Base-by-base conservation (phyloP, 2,329 filamentous ascomycete genomes). In the Aspergillus tamarii region DNA sequence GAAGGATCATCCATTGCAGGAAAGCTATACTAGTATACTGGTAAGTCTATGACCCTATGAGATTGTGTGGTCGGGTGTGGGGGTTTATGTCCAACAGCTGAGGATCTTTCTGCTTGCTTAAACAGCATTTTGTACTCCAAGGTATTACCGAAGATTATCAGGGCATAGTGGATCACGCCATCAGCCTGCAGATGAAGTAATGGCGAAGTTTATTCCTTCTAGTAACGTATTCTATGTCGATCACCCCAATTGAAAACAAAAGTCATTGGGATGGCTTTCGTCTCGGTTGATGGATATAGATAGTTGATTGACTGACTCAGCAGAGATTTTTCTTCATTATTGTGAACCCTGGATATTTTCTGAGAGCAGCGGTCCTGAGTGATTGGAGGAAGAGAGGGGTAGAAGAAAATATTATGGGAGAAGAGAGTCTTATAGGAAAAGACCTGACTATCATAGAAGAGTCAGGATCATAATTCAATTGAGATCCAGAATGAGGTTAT, bases 141-240 rank as follows among this genome's bases (percentile, higher is more conserved):
- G 26, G 10, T 50, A 26, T 48, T 14, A 23, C 23, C 28, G 23
- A 23, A 8, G 21, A 21, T 30, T 14, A 48, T 50, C 26, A 50
- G 23, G 46, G 23, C 16, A 50, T 19, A 19, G 16, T 10, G 36
- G 34, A 62, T 59, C 55, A 59, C 60, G 55, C 41, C 61, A 63
- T 63, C 61, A 32, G 41, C 48, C 41, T 23, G 28, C 32, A 23
- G 36, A 63, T 63, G 19, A 26, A 62, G 60, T 62, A 46, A 62
- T 59, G 21, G 41, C n/a, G 30, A 26, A 30, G 14, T 21, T 23
- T 30, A 36, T 23, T n/a, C 36, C 7, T 36, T 36, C 34, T 2
- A 60, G 34, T 10, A 11, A 53, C 23, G 4, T 19, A 45, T 45
- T 12, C 9, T 21, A 23, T 23, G 10, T 12, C n/a, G 6, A 45